Conservation (phyloP, 768 basidiomycete species). For the Pisolithus microcarpus region DNA sequence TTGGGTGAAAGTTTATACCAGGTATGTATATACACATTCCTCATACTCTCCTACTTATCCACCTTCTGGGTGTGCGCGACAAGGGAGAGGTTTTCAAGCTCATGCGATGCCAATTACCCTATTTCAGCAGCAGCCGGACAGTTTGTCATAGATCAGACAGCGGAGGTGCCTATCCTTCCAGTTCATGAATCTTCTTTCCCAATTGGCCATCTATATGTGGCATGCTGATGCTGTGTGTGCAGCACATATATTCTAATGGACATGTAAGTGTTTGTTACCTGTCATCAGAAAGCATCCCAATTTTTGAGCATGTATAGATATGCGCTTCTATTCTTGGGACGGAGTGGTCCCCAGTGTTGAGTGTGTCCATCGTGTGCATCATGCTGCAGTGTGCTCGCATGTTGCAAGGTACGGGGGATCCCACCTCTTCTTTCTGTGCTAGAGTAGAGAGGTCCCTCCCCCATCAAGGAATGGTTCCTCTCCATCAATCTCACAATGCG, state of each 20-base stretch:
- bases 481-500: background rate
- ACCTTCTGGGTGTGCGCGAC: background rate
- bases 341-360: constrained; percentile 88
- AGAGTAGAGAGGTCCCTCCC: constrained; percentile 1
- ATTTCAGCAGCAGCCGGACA: constrained; percentile 84
- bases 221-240: constrained; percentile 8
- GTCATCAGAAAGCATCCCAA: constrained; percentile 5
- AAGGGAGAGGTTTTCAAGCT: constrained; percentile 74
- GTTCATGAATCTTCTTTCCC: constrained; percentile 35
- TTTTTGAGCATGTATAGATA: constrained; percentile 43
- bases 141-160: constrained; percentile 62
- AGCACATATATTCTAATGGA: constrained; percentile 87
- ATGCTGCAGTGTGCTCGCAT: constrained; percentile 90
- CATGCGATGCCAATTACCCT: constrained; percentile 68
- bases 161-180: constrained; percentile 70
- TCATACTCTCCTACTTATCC: constrained; percentile 1
- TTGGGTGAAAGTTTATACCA: constrained; percentile 77
- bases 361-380: constrained; percentile 75
- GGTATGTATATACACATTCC: constrained; percentile 31
- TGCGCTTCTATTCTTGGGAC: constrained; percentile 85
- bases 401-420: constrained; percentile 62
- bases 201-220: background rate
- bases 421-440: background rate
- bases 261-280: constrained; percentile 44
- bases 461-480: constrained; percentile 55